Percentiles rank a stretch among this genome's conserved stretches.
phyloP scores from a whole-genome alignment of 345 rosid genomes.

The Firmiana major region DNA sequence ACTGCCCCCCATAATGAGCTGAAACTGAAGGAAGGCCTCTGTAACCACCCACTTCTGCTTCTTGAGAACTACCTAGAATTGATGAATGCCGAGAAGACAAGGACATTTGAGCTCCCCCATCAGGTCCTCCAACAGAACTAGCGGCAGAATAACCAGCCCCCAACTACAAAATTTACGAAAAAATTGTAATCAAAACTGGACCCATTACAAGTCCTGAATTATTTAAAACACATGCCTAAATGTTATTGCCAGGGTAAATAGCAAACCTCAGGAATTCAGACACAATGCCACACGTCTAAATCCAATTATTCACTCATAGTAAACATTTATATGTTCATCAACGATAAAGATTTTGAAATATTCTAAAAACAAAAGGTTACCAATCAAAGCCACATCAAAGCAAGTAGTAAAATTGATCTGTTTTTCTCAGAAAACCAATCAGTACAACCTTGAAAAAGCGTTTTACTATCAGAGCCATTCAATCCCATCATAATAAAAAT shows the following conservation, averaged over 20 bases:
- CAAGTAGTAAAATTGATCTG: not conserved
- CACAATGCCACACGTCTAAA: not conserved
- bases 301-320: not conserved
- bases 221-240: not conserved
- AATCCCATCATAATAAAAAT: not conserved
- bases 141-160: conserved; percentile 64
- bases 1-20: conserved; percentile 69
- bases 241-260: not conserved
- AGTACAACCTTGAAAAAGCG: not conserved
- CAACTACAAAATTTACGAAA: conserved; percentile 35
- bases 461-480: not conserved
- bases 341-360: not conserved
- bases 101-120: conserved; percentile 59
- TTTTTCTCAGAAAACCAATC: not conserved
- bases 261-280: not conserved
- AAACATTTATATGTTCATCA: not conserved
- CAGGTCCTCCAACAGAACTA: conserved; percentile 59
- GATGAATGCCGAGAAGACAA: conserved; percentile 62
- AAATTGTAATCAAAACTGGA: not conserved
- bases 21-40: conserved; percentile 54
- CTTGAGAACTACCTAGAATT: conserved; percentile 56
- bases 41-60: conserved; percentile 62
- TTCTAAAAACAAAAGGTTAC: not conserved
- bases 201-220: not conserved
- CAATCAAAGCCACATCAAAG: not conserved